Base-by-base conservation (phyloP, 1,139 yeast genomes). In the Yamadazyma buinensis region DNA sequence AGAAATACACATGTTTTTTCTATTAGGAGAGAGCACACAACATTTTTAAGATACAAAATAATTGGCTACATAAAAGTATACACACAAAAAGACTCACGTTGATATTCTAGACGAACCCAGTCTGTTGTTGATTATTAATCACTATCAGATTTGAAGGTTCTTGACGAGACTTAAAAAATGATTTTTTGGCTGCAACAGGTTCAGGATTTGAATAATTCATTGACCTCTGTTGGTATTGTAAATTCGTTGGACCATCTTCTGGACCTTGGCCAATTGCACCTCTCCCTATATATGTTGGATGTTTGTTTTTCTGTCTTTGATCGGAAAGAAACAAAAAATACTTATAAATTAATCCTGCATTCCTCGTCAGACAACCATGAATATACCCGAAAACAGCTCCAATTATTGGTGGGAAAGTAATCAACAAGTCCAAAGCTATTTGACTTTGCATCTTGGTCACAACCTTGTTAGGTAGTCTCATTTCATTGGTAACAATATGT, bases 331-430 rank as follows among this genome's bases (percentile, higher is more conserved):
- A 58, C n/a, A 58, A 55, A 33, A 77, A 52, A 40, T 63, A 66
- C 18, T 67, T 70, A 53, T 79, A 87, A 7, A 86, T 68, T 49
- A 85, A 50, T 0, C 88, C 87, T 0, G 95, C 95, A 56, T 88
- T 90, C 48, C 95, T 64, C 0, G 96, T 84, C n/a, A 95, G 84
- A 51, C 95, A 84, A 1, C 81, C 84, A 54, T 85, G 77, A 55
- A 90, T 44, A 88, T 95, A 90, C 11, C 85, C 67, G 39, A 87
- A 74, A 30, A 87, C 59, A 3, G 79, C 67, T 1, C 97, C 97
- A 25, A 88, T 58, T 4, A 87, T 49, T 0, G 97, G 97, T 0
- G 92, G 81, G 27, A 90, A 62, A 2, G 92, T 72, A 28, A 88
- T 75, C 24, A 84, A 47, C 32, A 88, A 66, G 54, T 88, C 96